A percentile compares a stretch with the other conserved stretches of the same genome.
These are phyloP conservation scores for Calonectria naviculata DNA, from an alignment of 2,329 filamentous ascomycete genomes.

Conservation along the genomic window DNA sequence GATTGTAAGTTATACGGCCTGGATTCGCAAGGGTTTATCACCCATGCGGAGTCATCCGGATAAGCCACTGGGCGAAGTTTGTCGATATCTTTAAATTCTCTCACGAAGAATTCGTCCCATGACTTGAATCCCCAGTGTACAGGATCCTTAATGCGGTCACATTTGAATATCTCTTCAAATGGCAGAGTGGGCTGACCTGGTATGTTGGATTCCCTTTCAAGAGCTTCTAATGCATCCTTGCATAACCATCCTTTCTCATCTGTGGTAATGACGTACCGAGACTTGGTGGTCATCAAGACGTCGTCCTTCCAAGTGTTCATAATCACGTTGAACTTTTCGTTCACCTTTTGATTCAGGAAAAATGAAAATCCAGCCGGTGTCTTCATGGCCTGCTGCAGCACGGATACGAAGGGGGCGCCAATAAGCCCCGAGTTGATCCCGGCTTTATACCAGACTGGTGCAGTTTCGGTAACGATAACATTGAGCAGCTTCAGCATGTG, in stretches of 20 bases:
- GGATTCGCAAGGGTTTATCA: neutral
- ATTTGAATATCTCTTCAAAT: slow-evolving; percentile 18
- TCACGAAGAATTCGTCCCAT: slow-evolving; percentile 22
- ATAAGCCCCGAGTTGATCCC: neutral
- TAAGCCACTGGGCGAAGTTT: slow-evolving; percentile 4
- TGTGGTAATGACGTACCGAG: neutral
- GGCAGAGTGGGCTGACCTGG: neutral
- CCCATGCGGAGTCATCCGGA: neutral
- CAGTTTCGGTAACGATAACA: slow-evolving; percentile 25
- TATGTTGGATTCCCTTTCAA: slow-evolving; percentile 17
- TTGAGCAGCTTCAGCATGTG: slow-evolving; percentile 36
- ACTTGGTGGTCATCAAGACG: neutral
- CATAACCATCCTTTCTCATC: slow-evolving; percentile 4
- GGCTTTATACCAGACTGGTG: slow-evolving; percentile 28
- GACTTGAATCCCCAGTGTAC: slow-evolving; percentile 6
- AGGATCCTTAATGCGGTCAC: neutral
- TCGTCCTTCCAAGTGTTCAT: slow-evolving; percentile 9
- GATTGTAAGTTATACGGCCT: too few relatives aligned
- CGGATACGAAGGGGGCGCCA: slow-evolving; percentile 15
- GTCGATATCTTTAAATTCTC: slow-evolving; percentile 6
- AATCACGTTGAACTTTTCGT: neutral
- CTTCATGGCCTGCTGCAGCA: slow-evolving; percentile 25
- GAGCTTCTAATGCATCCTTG: neutral
- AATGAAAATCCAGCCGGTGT: slow-evolving; percentile 21
- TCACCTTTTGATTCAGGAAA: neutral